Evolutionary conservation across 2,329 filamentous ascomycete genomes (phyloP), one percentile per base, ranked within the genome.

Genomic region (Hymenoscyphus fructigenus): DNA sequence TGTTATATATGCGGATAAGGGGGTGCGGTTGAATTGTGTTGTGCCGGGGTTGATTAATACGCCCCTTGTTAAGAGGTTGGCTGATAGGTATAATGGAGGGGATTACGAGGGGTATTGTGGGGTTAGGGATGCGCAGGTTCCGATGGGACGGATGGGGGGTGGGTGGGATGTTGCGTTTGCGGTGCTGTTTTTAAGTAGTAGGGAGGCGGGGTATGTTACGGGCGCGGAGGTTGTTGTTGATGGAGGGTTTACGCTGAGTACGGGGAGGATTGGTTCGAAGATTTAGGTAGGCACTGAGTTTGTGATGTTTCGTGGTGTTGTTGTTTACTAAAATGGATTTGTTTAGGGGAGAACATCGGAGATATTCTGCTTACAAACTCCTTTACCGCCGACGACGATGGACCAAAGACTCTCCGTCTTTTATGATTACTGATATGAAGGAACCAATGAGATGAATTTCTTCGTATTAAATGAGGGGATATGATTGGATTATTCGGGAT

Each of bases 151-250:
- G 38, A 87, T 88, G 81, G 85, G 85, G 0, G 82, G 84, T 71
- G 82, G 84, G 0, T 84, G 83, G 77, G 86, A 88, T 73, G 83
- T 88, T 5, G 83, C 85, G 0, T 80, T 85, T 72, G 80, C 84
- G 0, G 84, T 81, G 5, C 70, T 84, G 20, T 88, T 86, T 67
- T 76, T 88, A 60, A 84, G 79, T 5, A 84, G 82, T 44, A 79
- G 82, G 41, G 82, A 85, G 68, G 83, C 85, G 5, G 79, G 77
- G 36, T 88, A 88, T 71, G 82, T 88, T 7, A 88, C 84, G 0
- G 85, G 85, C 0, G 80, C 83, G 72, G 80, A 82, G 71, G 75
- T 85, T 68, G 78, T 85, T 14, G 78, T 83, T 3, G 81, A 83
- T 72, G 81, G 81, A 0, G 81, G 80, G 0, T 78, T 80, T 34